Base-by-base conservation (phyloP, 139 green algal genomes). In the Picochlorum sp. region DNA sequence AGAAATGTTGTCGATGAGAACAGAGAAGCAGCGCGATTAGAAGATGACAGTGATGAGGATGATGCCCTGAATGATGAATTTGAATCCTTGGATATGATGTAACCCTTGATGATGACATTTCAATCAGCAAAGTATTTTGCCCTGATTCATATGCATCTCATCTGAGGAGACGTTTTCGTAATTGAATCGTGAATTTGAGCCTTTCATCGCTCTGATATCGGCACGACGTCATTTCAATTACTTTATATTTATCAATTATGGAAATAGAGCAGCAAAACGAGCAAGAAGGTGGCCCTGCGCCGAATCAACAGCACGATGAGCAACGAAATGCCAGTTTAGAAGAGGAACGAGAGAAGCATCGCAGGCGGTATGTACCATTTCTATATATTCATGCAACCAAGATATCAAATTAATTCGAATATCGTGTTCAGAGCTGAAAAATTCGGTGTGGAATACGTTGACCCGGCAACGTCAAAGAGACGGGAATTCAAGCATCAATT, bases 331-430 rank as follows among this genome's bases (percentile, higher is more conserved):
- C 61, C 7, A 31, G 45, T 4, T 69, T 87, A 10, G 70, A 82
- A 2, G 71, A 83, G 57, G 78, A 85, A 57, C 45, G 78, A 6
- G 74, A 84, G 28, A 83, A 82, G 65, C 81, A 88, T 50, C 56
- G 52, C 3, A 44, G 26, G 2, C 72, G 81, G 81, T 78, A 31
- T 2, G 69, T 15, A 18, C 34, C 11, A 57, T 16, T 16, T 54
- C 8, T 37, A 3, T n/a, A 4, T n/a, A 38, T 45, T 1, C 31
- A 45, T 69, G 20, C 51, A 41, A n/a, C 31, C 26, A 23, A 18
- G 7, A 23, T 34, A 34, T 6, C 6, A 41, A 11, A 41, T 41
- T 9, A 21, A 63, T 57, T 31, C 21, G 15, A 62, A 20, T n/a
- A 6, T 63, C 44, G 6, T 15, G 18, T 60, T 47, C 65, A 91